Evolutionary conservation across 2,329 filamentous ascomycete genomes (phyloP), one percentile per base, ranked within the genome.

Genomic region (Fusarium dimerum): DNA sequence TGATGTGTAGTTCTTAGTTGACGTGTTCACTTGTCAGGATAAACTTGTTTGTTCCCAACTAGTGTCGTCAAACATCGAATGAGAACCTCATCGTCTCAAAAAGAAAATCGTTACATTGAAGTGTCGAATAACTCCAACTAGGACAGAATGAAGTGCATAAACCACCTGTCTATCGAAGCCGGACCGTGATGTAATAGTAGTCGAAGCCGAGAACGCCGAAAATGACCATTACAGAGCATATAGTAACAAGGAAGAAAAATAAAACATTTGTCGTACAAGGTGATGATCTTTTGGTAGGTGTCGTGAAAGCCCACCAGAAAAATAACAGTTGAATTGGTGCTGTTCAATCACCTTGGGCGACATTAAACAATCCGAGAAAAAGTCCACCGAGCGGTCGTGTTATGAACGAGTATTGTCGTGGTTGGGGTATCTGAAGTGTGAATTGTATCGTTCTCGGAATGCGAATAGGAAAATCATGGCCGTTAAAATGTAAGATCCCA

Each of bases 381-480:
- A 26, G 63, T 65, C 57, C 61, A 59, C 63, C 55, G 57, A 65
- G 65, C 55, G 55, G 56, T 66, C 58, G 63, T 64, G 50, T 59
- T 60, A 56, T 65, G 57, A 66, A 64, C 57, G 65, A 65, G 66
- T 60, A 64, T 70, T 70, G 65, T 71, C 70, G 69, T 72, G 66
- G 60, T 65, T 64, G 70, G 68, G 70, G 72, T 74, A 73, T 73
- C 71, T 71, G 68, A 69, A 67, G 61, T 68, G 66, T 64, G 63
- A 66, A 64, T 67, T 36, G 54, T 61, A 63, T 69, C 66, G 68
- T 71, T 61, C 62, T 69, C 61, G 63, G 57, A 54, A 64, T 65
- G 64, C 60, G 60, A 60, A 49, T 63, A 61, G 54, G 56, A 63
- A 66, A 66, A 65, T 71, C 68, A 62, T 72, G 55, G 60, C 63